A percentile compares a stretch with the other conserved stretches of the same genome.
These are phyloP conservation scores for Sphagnurus paluster DNA, from an alignment of 1,284 basidiomycete genomes.

Conservation along the genomic window DNA sequence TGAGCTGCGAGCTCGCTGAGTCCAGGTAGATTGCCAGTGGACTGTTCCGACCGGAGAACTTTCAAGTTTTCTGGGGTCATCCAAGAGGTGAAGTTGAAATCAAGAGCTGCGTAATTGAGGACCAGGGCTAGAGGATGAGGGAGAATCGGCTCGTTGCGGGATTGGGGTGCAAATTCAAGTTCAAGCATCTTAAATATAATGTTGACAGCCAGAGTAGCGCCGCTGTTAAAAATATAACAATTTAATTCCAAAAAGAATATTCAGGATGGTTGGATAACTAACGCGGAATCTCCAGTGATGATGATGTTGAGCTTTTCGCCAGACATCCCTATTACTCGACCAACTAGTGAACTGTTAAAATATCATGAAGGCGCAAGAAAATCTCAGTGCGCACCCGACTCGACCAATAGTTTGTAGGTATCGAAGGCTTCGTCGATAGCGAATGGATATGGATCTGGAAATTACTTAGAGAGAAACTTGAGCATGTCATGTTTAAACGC, in stretches of 20 bases:
- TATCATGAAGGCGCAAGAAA: neutral
- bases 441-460: conserved; percentile 88
- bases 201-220: conserved; percentile 82
- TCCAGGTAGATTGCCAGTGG: conserved; percentile 68
- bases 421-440: conserved; percentile 96
- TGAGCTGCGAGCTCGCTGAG: conserved; percentile 66
- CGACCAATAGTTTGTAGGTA: conserved; percentile 79
- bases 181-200: conserved; percentile 86
- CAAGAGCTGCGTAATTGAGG: conserved; percentile 80
- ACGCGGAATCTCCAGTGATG: conserved; percentile 91
- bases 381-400: conserved; percentile 52
- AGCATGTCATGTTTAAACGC: conserved; percentile 28
- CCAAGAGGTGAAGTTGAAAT: conserved; percentile 98
- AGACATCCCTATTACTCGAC: conserved; percentile 82
- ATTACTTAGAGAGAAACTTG: conserved; percentile 2
- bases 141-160: conserved; percentile 37
- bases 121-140: conserved; percentile 77
- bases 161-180: conserved; percentile 42
- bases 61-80: conserved; percentile 88
- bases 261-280: conserved; percentile 36
- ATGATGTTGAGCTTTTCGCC: conserved; percentile 76
- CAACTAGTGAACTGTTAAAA: conserved; percentile 38
- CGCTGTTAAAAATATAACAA: conserved; percentile 44
- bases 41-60: conserved; percentile 82
- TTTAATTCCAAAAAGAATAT: conserved; percentile 4